Conservation (phyloP, 2,329 filamentous ascomycete species). For the Fusarium pseudonygamai region DNA sequence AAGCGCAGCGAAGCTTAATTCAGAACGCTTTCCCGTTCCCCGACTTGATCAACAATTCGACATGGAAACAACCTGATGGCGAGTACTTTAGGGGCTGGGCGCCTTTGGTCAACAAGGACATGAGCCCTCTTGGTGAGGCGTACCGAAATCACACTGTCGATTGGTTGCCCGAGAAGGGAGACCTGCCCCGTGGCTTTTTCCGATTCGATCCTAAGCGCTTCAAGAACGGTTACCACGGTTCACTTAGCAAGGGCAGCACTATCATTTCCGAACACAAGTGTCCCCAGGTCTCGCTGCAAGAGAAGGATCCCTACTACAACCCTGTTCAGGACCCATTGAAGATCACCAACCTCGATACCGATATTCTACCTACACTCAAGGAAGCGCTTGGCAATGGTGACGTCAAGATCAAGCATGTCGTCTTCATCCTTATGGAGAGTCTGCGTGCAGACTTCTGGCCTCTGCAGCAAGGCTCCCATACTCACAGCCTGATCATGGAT, state of each 20-base stretch:
- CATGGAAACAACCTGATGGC: slow-evolving; percentile 42
- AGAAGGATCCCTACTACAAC: slow-evolving; percentile 50
- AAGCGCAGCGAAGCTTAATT: slow-evolving; percentile 34
- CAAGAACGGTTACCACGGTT: slow-evolving; percentile 31
- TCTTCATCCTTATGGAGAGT: slow-evolving; percentile 56
- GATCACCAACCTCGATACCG: slow-evolving; percentile 51
- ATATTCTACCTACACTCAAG: slow-evolving; percentile 44
- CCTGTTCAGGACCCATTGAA: slow-evolving; percentile 53
- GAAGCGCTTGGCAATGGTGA: slow-evolving; percentile 37
- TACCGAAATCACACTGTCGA: slow-evolving; percentile 42
- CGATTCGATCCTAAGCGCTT: slow-evolving; percentile 44
- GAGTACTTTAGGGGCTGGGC: slow-evolving; percentile 50
- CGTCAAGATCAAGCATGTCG: slow-evolving; percentile 55
- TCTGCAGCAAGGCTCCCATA: slow-evolving; percentile 52
- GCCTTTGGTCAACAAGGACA: slow-evolving; percentile 28
- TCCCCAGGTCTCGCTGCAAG: slow-evolving; percentile 8
- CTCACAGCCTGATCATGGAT: slow-evolving; percentile 47
- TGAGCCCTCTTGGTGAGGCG: slow-evolving; percentile 34
- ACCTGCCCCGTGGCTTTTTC: slow-evolving; percentile 43
- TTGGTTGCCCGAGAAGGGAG: slow-evolving; percentile 42
- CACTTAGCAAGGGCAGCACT: slow-evolving; percentile 6
- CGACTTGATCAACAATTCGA: slow-evolving; percentile 36
- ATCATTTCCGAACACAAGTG: slow-evolving; percentile 23
- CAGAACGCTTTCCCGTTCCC: slow-evolving; percentile 46
- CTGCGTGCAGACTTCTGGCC: slow-evolving; percentile 58